A percentile compares a stretch with the other conserved stretches of the same genome.
phyloP scores from a whole-genome alignment of 257 asterid species.

The Solanum habrochaites region DNA sequence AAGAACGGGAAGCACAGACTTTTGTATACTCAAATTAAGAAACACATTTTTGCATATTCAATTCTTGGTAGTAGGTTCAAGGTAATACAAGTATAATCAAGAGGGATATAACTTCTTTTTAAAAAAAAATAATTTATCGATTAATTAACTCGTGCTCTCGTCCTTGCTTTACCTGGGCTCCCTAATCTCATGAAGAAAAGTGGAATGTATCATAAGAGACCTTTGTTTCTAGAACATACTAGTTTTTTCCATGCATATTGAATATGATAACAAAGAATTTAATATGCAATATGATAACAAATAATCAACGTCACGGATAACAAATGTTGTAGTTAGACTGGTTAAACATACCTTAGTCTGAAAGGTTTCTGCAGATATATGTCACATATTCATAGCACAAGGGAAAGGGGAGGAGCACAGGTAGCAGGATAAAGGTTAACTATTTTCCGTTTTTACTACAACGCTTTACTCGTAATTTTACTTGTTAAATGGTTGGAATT shows the following conservation, averaged over 20 bases:
- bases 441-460: background rate
- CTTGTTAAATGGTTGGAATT: background rate
- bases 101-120: background rate
- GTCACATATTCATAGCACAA: background rate
- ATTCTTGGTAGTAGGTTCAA: background rate
- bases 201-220: background rate
- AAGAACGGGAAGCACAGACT: background rate
- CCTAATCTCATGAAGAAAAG: background rate
- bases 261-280: background rate
- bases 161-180: background rate
- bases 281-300: background rate
- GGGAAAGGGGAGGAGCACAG: background rate
- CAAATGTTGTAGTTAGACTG: background rate
- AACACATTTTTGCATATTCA: background rate
- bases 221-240: background rate
- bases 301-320: background rate
- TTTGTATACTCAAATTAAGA: background rate
- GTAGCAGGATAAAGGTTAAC: background rate
- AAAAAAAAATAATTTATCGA: background rate
- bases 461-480: background rate
- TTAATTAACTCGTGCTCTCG: background rate
- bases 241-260: background rate
- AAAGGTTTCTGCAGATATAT: background rate
- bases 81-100: background rate
- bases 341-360: background rate